Evolutionary conservation across 495 filamentous ascomycete genomes (phyloP), one percentile per base, ranked within the genome.

Genomic region (Darksidea phi): DNA sequence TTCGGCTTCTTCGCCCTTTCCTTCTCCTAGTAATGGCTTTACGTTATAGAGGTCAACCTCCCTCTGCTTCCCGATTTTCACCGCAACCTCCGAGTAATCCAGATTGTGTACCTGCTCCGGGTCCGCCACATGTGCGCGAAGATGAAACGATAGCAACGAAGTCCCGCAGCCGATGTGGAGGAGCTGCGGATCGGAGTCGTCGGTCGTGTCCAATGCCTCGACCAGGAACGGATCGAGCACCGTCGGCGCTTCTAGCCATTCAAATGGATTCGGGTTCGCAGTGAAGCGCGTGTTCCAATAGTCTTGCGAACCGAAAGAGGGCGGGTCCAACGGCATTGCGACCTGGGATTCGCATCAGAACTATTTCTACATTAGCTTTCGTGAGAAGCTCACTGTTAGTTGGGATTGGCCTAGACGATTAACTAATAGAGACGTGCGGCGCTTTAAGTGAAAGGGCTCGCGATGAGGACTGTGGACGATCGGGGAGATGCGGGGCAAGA

Each of bases 151-250:
- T 1, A 70, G 54, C 41, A 65, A 42, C 15, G 65, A 68, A 18
- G 64, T 67, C 2, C 68, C 68, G 28, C 68, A 68, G 51, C 68
- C 68, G 48, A 70, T 68, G 57, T 70, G 68, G 6, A 70, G 46
- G 10, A 70, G 37, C 15, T 63, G 17, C n/a, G 64, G 68, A 1
- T 49, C 42, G 17, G 46, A 21, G 7, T 57, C 38, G 7, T 4
- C 7, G 20, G 26, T 38, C 23, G 53, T 20, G 11, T 49, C 43
- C 34, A 70, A 43, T 8, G 65, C 54, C 23, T 48, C 48, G 24
- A 50, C 43, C 0, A 70, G 43, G 43, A 55, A 63, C 6, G 61
- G 54, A 48, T 70, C 64, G 17, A 70, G 59, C 17, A 48, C 54
- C 7, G 52, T 63, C 3, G 68, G 61, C 0, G 64, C 59, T 20